Conservation (phyloP, 129 eudicot genomes). For the Centella asiatica region DNA sequence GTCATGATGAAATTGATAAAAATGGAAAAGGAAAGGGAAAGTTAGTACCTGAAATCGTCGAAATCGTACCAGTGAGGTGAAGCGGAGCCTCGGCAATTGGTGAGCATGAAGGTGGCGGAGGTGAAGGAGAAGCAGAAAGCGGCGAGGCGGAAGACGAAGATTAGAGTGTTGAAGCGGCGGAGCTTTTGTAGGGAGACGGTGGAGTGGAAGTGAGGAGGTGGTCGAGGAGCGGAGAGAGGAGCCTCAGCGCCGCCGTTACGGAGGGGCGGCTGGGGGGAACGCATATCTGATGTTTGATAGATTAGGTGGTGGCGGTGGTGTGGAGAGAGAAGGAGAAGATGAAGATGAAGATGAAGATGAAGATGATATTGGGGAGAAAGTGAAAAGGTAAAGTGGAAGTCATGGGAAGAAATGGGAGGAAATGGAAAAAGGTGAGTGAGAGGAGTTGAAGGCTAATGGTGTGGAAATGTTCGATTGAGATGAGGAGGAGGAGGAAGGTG, state of each 20-base stretch:
- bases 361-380: background rate
- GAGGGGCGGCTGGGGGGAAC: constrained; percentile 20
- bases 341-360: too few species aligned
- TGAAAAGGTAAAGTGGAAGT: background rate
- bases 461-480: background rate
- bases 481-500: constrained; percentile 4
- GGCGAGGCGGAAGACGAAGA: constrained; percentile 44
- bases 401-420: background rate
- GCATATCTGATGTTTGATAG: too few species aligned
- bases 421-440: background rate
- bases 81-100: constrained; percentile 25
- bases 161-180: constrained; percentile 48
- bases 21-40: too few species aligned
- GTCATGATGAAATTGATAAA: too few species aligned
- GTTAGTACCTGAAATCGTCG: constrained; percentile 63
- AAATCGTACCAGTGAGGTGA: constrained; percentile 52
- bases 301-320: too few species aligned
- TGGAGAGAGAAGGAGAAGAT: too few species aligned
- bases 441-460: background rate
- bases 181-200: constrained; percentile 54
- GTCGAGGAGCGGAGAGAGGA: constrained; percentile 45
- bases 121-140: constrained; percentile 59
- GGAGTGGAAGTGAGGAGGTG: constrained; percentile 56
- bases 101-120: constrained; percentile 54
- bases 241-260: constrained; percentile 42